These are phyloP conservation scores for Bipolaris oryzae DNA, from an alignment of 2,329 filamentous ascomycete genomes.

Conservation along the genomic window DNA sequence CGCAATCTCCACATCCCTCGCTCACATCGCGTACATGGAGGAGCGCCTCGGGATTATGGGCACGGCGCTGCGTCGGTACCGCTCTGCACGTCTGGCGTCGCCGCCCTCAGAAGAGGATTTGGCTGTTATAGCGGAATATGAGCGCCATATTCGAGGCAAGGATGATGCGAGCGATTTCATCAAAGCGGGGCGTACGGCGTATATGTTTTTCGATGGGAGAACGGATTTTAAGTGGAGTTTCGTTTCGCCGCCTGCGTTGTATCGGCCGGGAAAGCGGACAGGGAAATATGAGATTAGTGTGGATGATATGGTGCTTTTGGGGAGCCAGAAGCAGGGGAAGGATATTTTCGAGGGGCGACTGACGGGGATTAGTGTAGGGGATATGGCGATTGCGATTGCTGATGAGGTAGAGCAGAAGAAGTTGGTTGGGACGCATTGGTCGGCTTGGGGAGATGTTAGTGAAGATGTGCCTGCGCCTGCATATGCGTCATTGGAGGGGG, in stretches of 20 bases:
- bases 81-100: slow-evolving; percentile 32
- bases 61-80: slow-evolving; percentile 31
- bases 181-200: slow-evolving; percentile 42
- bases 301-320: slow-evolving; percentile 41
- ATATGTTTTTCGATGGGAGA: slow-evolving; percentile 47
- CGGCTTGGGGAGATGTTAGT: slow-evolving; percentile 36
- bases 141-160: slow-evolving; percentile 28
- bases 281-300: slow-evolving; percentile 41
- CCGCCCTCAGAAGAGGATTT: slow-evolving; percentile 22
- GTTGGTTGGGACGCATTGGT: slow-evolving; percentile 42
- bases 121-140: slow-evolving; percentile 30
- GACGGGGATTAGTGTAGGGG: slow-evolving; percentile 42
- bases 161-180: slow-evolving; percentile 41
- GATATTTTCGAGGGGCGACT: slow-evolving; percentile 40
- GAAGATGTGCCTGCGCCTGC: slow-evolving; percentile 35
- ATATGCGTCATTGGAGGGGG: slow-evolving; percentile 34
- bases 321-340: slow-evolving; percentile 28
- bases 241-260: slow-evolving; percentile 43
- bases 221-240: slow-evolving; percentile 43
- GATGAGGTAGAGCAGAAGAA: slow-evolving; percentile 41
- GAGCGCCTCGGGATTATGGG: slow-evolving; percentile 42
- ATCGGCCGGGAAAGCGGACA: slow-evolving; percentile 41
- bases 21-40: slow-evolving; percentile 46
- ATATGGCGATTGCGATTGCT: slow-evolving; percentile 46
- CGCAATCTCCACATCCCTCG: slow-evolving; percentile 43